Percentiles rank a stretch among this genome's conserved stretches.
These are phyloP conservation scores for Pestalotiopsis sp. DNA, from an alignment of 2,329 filamentous ascomycete species.

Conservation along the genomic window DNA sequence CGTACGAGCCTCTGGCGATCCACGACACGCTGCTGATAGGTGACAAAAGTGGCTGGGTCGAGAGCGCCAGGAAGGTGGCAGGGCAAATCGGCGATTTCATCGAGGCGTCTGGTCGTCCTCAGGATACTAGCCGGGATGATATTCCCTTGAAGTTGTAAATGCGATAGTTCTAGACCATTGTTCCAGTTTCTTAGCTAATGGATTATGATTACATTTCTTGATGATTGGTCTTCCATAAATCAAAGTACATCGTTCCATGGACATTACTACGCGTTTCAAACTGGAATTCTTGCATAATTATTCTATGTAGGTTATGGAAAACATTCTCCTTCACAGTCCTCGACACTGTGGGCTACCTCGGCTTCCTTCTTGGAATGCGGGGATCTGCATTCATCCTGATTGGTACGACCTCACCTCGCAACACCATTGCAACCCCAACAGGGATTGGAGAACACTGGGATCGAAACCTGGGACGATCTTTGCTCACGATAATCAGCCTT, in stretches of 20 bases:
- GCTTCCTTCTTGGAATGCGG: neutral
- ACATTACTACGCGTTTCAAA: no score
- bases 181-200: neutral
- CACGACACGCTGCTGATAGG: constrained; percentile 50
- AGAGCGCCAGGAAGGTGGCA: constrained; percentile 28
- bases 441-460: neutral
- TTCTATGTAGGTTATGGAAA: neutral
- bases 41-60: constrained; percentile 41
- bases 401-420: neutral
- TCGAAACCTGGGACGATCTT: neutral
- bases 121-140: neutral
- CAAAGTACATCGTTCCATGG: neutral
- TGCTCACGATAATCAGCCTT: neutral
- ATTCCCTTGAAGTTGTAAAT: neutral
- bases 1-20: constrained; percentile 40
- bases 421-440: neutral
- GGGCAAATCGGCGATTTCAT: constrained; percentile 26
- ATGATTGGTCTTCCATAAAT: neutral
- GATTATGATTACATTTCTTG: neutral
- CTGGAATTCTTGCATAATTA: neutral
- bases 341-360: neutral
- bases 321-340: neutral
- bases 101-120: neutral
- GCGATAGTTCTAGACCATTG: neutral
- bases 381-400: neutral